phyloP scores from a whole-genome alignment of 345 rosid genomes.

The Raphanus raphanistrum region DNA sequence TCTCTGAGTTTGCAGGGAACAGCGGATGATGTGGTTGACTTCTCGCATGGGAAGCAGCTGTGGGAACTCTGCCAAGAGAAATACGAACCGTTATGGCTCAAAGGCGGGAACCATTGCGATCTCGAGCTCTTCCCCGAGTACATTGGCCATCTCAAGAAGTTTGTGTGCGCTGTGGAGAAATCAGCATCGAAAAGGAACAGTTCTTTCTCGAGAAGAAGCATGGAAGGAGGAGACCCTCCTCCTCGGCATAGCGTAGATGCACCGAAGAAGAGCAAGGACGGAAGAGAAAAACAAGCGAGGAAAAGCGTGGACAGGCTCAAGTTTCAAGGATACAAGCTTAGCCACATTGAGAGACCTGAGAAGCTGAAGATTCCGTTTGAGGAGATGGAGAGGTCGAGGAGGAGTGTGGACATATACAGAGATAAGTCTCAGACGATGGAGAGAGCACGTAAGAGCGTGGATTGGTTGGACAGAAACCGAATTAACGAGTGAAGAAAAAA shows the following conservation, averaged over 20 bases:
- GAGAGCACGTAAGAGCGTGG: conserved; percentile 81
- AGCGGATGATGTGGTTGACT: conserved; percentile 87
- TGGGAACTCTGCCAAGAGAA: conserved; percentile 96
- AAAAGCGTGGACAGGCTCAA: conserved; percentile 59
- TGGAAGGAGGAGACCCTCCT: conserved; percentile 51
- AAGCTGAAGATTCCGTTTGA: conserved; percentile 62
- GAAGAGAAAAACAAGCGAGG: conserved; percentile 71
- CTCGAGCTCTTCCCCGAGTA: conserved; percentile 84
- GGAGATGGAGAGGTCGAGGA: conserved; percentile 80
- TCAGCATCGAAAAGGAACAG: conserved; percentile 60
- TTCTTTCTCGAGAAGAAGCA: conserved; percentile 58
- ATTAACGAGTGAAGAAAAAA: conserved; percentile 18
- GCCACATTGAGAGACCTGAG: conserved; percentile 52
- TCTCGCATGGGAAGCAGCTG: conserved; percentile 90
- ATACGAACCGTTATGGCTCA: conserved; percentile 91
- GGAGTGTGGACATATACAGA: conserved; percentile 78
- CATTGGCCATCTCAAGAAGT: conserved; percentile 88
- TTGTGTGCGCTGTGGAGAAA: conserved; percentile 74
- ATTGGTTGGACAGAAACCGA: conserved; percentile 60
- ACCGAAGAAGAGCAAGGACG: conserved; percentile 70
- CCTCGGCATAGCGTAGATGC: conserved; percentile 63
- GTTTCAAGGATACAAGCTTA: conserved; percentile 67
- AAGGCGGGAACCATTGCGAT: conserved; percentile 90
- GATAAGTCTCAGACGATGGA: conserved; percentile 73
- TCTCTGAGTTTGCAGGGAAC: conserved; percentile 65